Evolutionary conservation across 2,329 filamentous ascomycete species (phyloP), one percentile per base, ranked within the genome.

Genomic region (Fusarium denticulatum): DNA sequence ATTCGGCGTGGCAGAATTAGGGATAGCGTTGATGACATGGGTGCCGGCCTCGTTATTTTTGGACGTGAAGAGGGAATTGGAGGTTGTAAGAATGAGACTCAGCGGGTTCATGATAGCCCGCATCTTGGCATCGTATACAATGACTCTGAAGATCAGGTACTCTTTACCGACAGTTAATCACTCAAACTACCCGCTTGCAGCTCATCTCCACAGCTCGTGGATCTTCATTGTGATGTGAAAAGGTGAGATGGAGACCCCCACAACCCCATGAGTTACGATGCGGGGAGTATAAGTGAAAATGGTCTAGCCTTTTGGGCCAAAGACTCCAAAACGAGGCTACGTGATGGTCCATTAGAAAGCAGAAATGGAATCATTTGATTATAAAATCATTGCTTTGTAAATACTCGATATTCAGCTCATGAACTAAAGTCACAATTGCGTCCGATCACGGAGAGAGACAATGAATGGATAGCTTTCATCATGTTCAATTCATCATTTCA

Each of bases 1-100:
- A 20, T 40, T 69, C 75, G 75, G 75, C 75, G 71, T 73, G 60
- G 37, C 71, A 67, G 66, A 70, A 77, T 66, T 55, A 30, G 73
- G 73, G n/a, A 74, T 76, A 69, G 75, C 50, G 63, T 43, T 32
- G 30, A 50, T 34, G 37, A 55, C 58, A 52, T 47, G 58, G 63
- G 28, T 62, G 32, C 42, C 12, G 6, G 46, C n/a, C 3, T 36
- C 20, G 18, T 46, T 67, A n/a, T 55, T 39, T 55, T 40, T 40
- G 50, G 34, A 14, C 24, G 24, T 52, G 24, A 56, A 47, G 56
- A 30, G 15, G 34, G 34, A 20, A 26, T 28, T 26, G 32, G 15
- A 57, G 50, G 47, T 39, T 36, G 43, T 59, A 49, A 59, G 30
- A 47, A 40, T 42, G 36, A 42, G n/a, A 60, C 18, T 28, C 32